These are phyloP conservation scores for Proliferodiscus dingleyae DNA, from an alignment of 2,329 filamentous ascomycete species.

Conservation along the genomic window DNA sequence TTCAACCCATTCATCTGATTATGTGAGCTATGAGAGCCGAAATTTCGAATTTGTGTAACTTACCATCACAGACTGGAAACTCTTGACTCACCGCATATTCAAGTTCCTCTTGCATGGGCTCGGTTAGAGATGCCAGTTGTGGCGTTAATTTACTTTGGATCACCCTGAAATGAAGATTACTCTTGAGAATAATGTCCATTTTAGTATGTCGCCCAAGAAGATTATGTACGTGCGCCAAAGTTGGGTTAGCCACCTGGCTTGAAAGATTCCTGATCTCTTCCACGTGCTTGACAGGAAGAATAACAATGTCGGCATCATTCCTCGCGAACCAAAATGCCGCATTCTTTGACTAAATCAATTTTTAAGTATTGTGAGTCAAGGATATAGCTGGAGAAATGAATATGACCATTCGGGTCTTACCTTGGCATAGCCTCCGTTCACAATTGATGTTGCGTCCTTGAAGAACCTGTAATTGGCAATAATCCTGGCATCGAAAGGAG, in stretches of 20 bases:
- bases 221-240: slow-evolving; percentile 5
- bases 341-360: background rate
- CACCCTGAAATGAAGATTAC: slow-evolving; percentile 3
- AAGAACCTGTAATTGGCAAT: background rate
- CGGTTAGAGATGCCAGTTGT: background rate
- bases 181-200: background rate
- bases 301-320: slow-evolving; percentile 2
- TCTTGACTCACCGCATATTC: background rate
- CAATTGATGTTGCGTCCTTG: background rate
- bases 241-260: slow-evolving; percentile 1
- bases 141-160: slow-evolving; percentile 1
- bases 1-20: background rate
- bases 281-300: background rate
- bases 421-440: background rate
- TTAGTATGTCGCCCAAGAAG: slow-evolving; percentile 1
- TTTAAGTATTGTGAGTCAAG: background rate
- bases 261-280: slow-evolving; percentile 1
- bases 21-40: no score
- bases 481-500: background rate
- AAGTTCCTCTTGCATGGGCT: slow-evolving; percentile 4
- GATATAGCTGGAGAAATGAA: no score
- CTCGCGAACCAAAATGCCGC: background rate
- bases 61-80: no score
- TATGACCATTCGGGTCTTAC: no score
- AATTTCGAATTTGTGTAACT: no score